These are phyloP conservation scores for Nitzschia sp. DNA, from an alignment of 108 stramenopile genomes.

Conservation along the genomic window DNA sequence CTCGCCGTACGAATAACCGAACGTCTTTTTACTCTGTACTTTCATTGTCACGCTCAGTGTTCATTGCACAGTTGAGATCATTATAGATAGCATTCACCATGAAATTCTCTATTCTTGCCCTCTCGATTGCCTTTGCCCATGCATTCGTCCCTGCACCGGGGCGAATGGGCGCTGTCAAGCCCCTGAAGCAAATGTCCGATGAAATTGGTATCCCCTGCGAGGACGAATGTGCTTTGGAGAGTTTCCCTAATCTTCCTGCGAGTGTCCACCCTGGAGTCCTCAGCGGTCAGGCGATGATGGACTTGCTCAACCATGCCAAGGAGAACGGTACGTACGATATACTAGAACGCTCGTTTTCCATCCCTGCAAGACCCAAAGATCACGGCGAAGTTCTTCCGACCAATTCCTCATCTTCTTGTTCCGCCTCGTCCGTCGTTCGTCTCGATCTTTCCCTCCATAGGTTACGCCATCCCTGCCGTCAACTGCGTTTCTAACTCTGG, in stretches of 20 bases:
- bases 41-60: not conserved
- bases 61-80: not conserved
- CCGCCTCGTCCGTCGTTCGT: too few relatives aligned
- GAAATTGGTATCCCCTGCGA: conserved; percentile 72
- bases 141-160: not conserved
- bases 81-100: not conserved
- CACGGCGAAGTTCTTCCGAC: not conserved
- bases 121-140: not conserved
- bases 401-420: not conserved
- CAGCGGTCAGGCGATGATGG: conserved; percentile 73
- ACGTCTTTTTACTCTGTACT: not conserved
- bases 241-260: conserved; percentile 72
- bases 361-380: too few relatives aligned
- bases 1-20: not conserved
- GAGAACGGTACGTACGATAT: conserved; percentile 49
- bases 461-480: conserved; percentile 93
- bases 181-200: conserved; percentile 35
- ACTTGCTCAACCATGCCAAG: conserved; percentile 79
- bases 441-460: conserved; percentile 14
- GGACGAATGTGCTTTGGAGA: conserved; percentile 77
- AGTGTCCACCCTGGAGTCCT: conserved; percentile 84
- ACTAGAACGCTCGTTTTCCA: not conserved
- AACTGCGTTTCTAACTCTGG: conserved; percentile 90
- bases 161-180: not conserved
- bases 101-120: not conserved